Evolutionary conservation across 2,329 filamentous ascomycete species (phyloP).

Genomic region (Trichoderma oligosporum): DNA sequence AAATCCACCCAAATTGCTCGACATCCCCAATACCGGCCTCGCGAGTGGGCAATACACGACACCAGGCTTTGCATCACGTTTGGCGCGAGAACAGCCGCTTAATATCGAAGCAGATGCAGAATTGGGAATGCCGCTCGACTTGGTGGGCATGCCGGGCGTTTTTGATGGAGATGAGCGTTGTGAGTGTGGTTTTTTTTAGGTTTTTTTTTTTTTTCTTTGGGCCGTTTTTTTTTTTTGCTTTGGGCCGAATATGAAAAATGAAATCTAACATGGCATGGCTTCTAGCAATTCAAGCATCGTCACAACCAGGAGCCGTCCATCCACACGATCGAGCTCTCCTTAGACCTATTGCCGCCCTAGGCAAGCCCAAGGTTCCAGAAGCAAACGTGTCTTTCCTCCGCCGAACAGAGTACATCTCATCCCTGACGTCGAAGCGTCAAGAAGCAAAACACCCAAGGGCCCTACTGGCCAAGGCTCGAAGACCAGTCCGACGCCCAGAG

Average conservation of each 20-base stretch:
- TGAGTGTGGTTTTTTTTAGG: slow-evolving; percentile 39
- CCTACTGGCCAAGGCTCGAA: slow-evolving; percentile 34
- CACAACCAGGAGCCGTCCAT: slow-evolving; percentile 67
- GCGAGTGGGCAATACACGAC: slow-evolving; percentile 84
- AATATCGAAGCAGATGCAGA: slow-evolving; percentile 98
- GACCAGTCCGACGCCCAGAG: slow-evolving; percentile 50
- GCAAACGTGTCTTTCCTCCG: slow-evolving; percentile 88
- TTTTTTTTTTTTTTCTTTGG: neutral
- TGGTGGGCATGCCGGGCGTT: slow-evolving; percentile 90
- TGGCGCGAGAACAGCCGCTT: slow-evolving; percentile 85
- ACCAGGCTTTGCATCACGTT: slow-evolving; percentile 80
- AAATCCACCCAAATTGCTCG: slow-evolving; percentile 91
- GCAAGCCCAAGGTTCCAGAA: slow-evolving; percentile 74
- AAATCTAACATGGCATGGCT: slow-evolving; percentile 8
- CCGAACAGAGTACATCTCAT: slow-evolving; percentile 90
- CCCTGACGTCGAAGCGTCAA: slow-evolving; percentile 48
- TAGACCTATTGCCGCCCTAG: slow-evolving; percentile 76
- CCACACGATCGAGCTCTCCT: slow-evolving; percentile 82
- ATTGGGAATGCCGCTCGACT: slow-evolving; percentile 92
- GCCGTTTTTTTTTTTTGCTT: neutral
- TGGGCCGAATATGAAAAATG: neutral
- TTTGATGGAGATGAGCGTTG: slow-evolving; percentile 94
- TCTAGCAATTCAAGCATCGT: slow-evolving; percentile 75
- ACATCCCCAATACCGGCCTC: slow-evolving; percentile 91
- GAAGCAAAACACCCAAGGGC: slow-evolving; percentile 43